Percentiles rank a stretch among this genome's conserved stretches.
Evolutionary conservation across 2,329 filamentous ascomycete species (phyloP).

Genomic region (Parastagonospora nodorum): DNA sequence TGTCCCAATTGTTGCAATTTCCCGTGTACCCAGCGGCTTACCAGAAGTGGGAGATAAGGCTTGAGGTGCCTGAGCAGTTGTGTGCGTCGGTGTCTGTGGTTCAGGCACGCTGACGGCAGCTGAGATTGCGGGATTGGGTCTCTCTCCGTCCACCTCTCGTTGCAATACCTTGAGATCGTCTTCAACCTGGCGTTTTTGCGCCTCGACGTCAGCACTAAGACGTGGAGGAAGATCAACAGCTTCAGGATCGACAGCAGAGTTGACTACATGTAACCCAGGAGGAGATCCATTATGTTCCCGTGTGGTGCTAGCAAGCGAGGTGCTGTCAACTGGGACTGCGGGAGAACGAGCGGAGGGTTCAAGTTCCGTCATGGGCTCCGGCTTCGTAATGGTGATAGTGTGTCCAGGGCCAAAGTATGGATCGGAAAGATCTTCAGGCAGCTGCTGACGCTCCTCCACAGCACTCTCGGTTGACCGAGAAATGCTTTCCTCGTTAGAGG

Average conservation of each 20-base stretch:
- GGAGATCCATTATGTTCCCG: conserved; percentile 29
- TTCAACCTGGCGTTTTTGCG: conserved; percentile 15
- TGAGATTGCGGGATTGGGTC: conserved; percentile 9
- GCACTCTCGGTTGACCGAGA: conserved; percentile 17
- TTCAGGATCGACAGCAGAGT: conserved; percentile 44
- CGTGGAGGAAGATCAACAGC: conserved; percentile 46
- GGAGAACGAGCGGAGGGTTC: conserved; percentile 17
- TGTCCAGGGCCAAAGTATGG: conserved; percentile 38
- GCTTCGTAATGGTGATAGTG: conserved; percentile 25
- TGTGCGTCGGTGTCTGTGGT: conserved; percentile 10
- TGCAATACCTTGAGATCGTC: conserved; percentile 10
- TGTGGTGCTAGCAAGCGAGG: conserved; percentile 20
- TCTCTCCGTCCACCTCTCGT: conserved; percentile 8
- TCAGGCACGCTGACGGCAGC: conserved; percentile 1
- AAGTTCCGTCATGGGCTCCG: conserved; percentile 24
- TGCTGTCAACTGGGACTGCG: conserved; percentile 20
- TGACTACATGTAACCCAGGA: conserved; percentile 51
- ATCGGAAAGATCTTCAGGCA: conserved; percentile 23
- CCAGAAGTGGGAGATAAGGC: conserved; percentile 30
- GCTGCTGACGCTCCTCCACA: conserved; percentile 20
- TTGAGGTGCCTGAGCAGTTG: conserved; percentile 21
- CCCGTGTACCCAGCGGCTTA: conserved; percentile 65
- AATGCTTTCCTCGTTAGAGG: conserved; percentile 6
- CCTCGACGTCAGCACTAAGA: conserved; percentile 28
- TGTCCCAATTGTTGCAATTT: conserved; percentile 74